A percentile compares a stretch with the other conserved stretches of the same genome.
These are phyloP conservation scores for Carex arenaria DNA, from an alignment of 202 grass and related monocot genomes.

Conservation along the genomic window DNA sequence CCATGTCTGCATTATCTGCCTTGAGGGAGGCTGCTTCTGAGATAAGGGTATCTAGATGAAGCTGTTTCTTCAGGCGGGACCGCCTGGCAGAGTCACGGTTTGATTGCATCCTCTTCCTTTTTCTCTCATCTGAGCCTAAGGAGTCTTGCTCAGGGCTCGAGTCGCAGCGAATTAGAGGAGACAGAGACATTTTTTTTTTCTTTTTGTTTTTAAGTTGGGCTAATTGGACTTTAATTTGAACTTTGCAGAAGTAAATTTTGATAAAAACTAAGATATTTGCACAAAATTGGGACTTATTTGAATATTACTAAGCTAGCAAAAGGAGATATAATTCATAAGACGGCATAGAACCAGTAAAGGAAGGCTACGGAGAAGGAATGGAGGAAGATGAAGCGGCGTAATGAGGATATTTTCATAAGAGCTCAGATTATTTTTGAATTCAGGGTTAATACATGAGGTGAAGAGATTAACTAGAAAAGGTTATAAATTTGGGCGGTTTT, in stretches of 20 bases:
- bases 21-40: constrained; percentile 20
- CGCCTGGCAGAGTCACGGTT: constrained; percentile 71
- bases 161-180: neutral
- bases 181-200: constrained; percentile 18
- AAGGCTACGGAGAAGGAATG: constrained; percentile 84
- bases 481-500: neutral
- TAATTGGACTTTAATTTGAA: constrained; percentile 3
- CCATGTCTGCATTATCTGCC: constrained; percentile 42
- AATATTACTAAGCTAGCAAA: neutral
- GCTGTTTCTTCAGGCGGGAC: constrained; percentile 62
- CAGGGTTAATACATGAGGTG: neutral
- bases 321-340: constrained; percentile 43
- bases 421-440: neutral
- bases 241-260: neutral
- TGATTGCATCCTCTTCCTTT: constrained; percentile 61
- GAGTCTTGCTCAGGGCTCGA: constrained; percentile 29
- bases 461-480: neutral
- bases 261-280: constrained; percentile 10
- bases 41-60: constrained; percentile 33
- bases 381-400: constrained; percentile 57
- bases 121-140: constrained; percentile 44
- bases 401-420: constrained; percentile 34
- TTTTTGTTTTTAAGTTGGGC: neutral
- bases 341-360: constrained; percentile 89
- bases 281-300: constrained; percentile 15